Evolutionary conservation across 305 asterid genomes (phyloP).

Genomic region (Fraxinus dipetala): DNA sequence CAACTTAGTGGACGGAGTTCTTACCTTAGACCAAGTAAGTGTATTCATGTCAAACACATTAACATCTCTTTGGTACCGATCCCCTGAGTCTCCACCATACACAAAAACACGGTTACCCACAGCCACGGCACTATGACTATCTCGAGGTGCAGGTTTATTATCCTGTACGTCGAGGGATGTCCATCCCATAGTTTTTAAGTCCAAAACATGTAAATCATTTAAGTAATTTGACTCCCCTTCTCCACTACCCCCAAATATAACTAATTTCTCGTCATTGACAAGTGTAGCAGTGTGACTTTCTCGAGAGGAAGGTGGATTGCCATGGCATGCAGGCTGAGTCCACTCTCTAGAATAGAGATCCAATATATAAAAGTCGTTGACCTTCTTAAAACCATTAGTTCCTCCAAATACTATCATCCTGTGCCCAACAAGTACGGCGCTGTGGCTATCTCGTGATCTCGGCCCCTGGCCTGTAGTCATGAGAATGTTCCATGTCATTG

Average conservation of each 20-base stretch:
- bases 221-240: slow-evolving; percentile 81
- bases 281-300: slow-evolving; percentile 84
- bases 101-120: slow-evolving; percentile 57
- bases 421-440: slow-evolving; percentile 65
- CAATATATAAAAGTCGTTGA: slow-evolving; percentile 66
- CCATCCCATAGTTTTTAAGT: slow-evolving; percentile 79
- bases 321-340: slow-evolving; percentile 66
- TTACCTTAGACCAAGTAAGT: slow-evolving; percentile 75
- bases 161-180: slow-evolving; percentile 57
- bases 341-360: slow-evolving; percentile 69
- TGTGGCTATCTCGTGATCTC: slow-evolving; percentile 92
- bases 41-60: slow-evolving; percentile 64
- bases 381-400: slow-evolving; percentile 77
- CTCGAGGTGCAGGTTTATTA: slow-evolving; percentile 67
- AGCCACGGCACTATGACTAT: slow-evolving; percentile 77
- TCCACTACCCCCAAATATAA: slow-evolving; percentile 91
- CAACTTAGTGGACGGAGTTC: background rate
- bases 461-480: slow-evolving; percentile 76
- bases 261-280: slow-evolving; percentile 49
- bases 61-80: slow-evolving; percentile 75
- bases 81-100: slow-evolving; percentile 94
- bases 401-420: slow-evolving; percentile 87
- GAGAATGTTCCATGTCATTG: slow-evolving; percentile 68
- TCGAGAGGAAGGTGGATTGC: slow-evolving; percentile 69
- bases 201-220: slow-evolving; percentile 75